These are phyloP conservation scores for Diophrys sp. DNA, from an alignment of 73 alveolate species.

Conservation along the genomic window DNA sequence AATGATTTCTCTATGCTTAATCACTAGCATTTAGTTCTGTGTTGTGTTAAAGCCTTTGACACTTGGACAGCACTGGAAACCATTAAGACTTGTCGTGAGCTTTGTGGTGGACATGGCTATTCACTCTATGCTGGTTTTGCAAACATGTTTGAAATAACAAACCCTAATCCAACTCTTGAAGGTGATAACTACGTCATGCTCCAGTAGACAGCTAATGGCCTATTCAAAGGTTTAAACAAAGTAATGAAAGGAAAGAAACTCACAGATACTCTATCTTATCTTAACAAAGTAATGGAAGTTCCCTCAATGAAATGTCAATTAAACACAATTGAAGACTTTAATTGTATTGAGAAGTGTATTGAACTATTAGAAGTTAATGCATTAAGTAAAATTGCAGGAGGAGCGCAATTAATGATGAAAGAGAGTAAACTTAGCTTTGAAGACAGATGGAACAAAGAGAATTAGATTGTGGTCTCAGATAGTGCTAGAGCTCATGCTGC, in stretches of 20 bases:
- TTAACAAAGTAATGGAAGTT: constrained; percentile 11
- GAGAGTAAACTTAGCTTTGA: constrained; percentile 8
- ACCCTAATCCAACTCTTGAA: constrained; percentile 44
- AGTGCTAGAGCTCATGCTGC: constrained; percentile 20
- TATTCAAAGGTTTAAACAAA: constrained; percentile 23
- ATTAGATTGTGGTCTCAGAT: neutral
- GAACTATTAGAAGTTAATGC: constrained; percentile 31
- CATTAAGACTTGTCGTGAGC: constrained; percentile 50
- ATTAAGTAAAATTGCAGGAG: constrained; percentile 16
- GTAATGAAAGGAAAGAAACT: constrained; percentile 27
- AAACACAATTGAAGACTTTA: neutral
- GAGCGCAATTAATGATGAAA: constrained; percentile 19
- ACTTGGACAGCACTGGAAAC: constrained; percentile 58
- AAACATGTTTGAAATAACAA: constrained; percentile 9
- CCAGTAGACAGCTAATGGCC: constrained; percentile 33
- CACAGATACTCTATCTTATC: constrained; percentile 29
- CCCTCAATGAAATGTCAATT: neutral
- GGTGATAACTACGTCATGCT: constrained; percentile 50
- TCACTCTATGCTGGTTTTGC: constrained; percentile 63
- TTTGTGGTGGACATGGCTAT: constrained; percentile 88
- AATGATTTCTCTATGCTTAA: constrained; percentile 32
- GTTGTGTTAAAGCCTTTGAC: constrained; percentile 68
- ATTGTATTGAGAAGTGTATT: constrained; percentile 19
- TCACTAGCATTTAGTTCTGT: constrained; percentile 29
- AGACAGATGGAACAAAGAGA: constrained; percentile 17